These are phyloP conservation scores for Sphenostylis stenocarpa DNA, from an alignment of 306 rosid genomes.

Conservation along the genomic window DNA sequence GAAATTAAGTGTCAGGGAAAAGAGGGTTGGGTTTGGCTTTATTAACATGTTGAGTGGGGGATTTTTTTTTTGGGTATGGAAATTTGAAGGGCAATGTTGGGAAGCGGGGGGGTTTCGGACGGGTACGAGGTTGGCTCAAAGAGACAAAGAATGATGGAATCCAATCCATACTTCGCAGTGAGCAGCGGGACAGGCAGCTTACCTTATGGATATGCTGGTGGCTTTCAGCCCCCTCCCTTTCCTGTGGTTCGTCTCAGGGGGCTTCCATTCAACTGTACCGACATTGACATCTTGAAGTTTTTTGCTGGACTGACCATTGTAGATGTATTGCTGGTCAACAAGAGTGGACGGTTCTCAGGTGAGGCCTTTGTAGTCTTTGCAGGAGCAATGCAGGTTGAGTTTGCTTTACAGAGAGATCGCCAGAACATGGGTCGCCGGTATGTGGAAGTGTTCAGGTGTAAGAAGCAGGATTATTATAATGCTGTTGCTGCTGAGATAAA, in stretches of 20 bases:
- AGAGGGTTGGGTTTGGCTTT: conserved; percentile 91
- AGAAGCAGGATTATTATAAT: conserved; percentile 92
- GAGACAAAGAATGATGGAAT: conserved; percentile 99
- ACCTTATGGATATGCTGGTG: conserved; percentile 46
- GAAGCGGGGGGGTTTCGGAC: conserved; percentile 99
- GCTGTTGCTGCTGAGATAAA: conserved; percentile 88
- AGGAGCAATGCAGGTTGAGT: conserved; percentile 91
- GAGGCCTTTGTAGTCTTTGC: conserved; percentile 98
- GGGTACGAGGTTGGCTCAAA: conserved; percentile 99
- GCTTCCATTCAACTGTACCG: conserved; percentile 94
- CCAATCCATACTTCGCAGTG: conserved; percentile 99
- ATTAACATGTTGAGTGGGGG: conserved; percentile 98
- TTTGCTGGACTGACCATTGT: conserved; percentile 94
- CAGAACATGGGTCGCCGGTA: conserved; percentile 98
- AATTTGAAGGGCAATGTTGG: conserved; percentile 99
- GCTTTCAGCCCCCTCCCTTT: conserved; percentile 59
- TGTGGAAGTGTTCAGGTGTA: conserved; percentile 92
- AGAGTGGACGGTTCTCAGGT: conserved; percentile 90
- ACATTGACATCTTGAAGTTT: conserved; percentile 92
- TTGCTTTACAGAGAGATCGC: conserved; percentile 86
- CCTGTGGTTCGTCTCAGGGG: conserved; percentile 99
- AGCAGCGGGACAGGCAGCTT: conserved; percentile 71
- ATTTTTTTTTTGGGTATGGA: conserved; percentile 80
- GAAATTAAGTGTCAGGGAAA: conserved; percentile 70
- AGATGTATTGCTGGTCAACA: conserved; percentile 96